Conservation (phyloP, 176 grass and related monocot species). For the Cymbopogon citratus region DNA sequence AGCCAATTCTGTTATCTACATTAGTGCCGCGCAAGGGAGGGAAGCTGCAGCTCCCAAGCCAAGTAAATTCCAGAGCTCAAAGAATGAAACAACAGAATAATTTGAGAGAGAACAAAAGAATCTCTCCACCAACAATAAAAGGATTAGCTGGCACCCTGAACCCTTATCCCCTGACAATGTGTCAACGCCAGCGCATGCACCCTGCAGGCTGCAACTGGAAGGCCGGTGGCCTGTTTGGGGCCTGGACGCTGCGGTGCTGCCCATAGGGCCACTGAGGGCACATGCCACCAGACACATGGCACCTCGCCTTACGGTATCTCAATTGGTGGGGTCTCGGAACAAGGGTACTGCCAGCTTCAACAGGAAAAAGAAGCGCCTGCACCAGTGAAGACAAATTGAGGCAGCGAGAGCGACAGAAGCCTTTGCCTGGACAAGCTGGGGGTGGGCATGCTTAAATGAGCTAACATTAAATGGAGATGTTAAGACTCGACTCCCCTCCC, state of each 20-base stretch:
- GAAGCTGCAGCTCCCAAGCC: neutral
- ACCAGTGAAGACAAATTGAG: neutral
- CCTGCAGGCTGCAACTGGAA: neutral
- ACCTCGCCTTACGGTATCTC: neutral
- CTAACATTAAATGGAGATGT: neutral
- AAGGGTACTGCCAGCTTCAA: neutral
- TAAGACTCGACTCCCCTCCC: no score
- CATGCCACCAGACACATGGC: neutral
- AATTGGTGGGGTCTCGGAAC: neutral
- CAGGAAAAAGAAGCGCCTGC: neutral
- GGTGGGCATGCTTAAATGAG: neutral
- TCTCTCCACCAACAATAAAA: neutral
- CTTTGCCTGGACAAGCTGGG: neutral
- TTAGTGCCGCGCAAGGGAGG: neutral
- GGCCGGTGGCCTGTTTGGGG: neutral
- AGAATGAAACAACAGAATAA: neutral
- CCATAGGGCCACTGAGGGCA: neutral
- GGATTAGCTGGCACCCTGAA: neutral
- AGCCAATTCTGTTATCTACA: neutral
- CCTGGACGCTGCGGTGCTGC: neutral
- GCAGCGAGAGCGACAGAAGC: neutral
- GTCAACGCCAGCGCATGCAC: neutral
- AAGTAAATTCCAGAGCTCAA: neutral
- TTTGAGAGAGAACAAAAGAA: neutral
- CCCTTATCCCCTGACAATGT: neutral